A percentile compares a stretch with the other conserved stretches of the same genome.
These are phyloP conservation scores for Beta corolliflora DNA, from an alignment of 179 eudicot genomes.

Conservation along the genomic window DNA sequence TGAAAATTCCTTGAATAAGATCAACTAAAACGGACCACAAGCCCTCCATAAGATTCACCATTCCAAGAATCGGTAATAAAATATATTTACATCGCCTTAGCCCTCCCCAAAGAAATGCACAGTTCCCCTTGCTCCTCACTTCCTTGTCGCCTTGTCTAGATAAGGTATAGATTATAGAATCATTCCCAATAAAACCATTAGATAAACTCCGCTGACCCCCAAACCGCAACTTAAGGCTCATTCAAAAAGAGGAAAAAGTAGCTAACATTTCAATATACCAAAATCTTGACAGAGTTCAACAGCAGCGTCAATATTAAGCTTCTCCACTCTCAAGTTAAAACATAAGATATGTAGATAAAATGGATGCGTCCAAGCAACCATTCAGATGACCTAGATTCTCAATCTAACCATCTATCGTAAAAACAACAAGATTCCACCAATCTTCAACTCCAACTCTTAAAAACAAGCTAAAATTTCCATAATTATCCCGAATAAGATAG, in stretches of 20 bases:
- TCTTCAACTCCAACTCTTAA: background rate
- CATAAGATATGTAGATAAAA: too few species aligned
- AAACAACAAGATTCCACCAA: background rate
- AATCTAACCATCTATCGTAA: background rate
- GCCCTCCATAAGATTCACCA: too few species aligned
- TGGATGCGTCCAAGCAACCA: background rate
- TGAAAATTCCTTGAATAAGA: too few species aligned
- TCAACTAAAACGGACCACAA: too few species aligned
- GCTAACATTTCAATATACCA: background rate
- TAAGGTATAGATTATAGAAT: too few species aligned
- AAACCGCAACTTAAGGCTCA: background rate
- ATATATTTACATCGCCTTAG: too few species aligned
- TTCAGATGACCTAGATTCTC: slow-evolving; percentile 1
- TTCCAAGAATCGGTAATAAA: too few species aligned
- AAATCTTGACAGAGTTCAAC: background rate
- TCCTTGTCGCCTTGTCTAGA: too few species aligned
- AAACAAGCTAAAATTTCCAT: background rate
- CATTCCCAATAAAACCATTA: too few species aligned
- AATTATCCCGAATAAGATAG: background rate
- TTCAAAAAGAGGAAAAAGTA: background rate
- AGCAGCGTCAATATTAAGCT: background rate
- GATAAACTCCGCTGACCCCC: background rate
- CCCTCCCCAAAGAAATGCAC: background rate
- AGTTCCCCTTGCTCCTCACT: background rate
- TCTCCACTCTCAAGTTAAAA: too few species aligned